These are phyloP conservation scores for Ceratobasidium sp. DNA, from an alignment of 1,284 basidiomycete species.

Conservation along the genomic window DNA sequence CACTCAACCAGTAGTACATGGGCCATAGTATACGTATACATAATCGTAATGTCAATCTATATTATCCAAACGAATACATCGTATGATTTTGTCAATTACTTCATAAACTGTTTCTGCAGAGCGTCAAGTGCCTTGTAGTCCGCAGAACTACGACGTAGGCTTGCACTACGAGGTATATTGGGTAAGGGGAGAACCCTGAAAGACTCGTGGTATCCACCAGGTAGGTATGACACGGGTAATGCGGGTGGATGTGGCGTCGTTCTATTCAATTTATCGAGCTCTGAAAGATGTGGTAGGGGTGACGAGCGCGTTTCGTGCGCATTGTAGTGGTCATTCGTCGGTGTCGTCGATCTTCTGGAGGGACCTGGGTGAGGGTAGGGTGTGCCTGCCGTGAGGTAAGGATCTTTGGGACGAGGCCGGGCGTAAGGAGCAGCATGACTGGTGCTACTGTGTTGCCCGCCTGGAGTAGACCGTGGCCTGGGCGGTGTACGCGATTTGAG, in stretches of 20 bases:
- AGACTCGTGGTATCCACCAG: background rate
- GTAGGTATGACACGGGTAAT: background rate
- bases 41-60: too few species aligned
- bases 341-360: background rate
- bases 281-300: conserved; percentile 20
- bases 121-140: conserved; percentile 34
- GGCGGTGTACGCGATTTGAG: background rate
- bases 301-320: background rate
- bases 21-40: background rate
- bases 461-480: background rate
- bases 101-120: conserved; percentile 38
- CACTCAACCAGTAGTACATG: background rate
- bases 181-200: conserved; percentile 26
- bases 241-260: background rate
- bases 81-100: background rate
- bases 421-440: background rate
- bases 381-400: background rate
- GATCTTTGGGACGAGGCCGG: background rate
- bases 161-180: background rate
- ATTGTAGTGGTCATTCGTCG: background rate
- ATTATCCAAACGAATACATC: too few species aligned
- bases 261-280: background rate
- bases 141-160: background rate
- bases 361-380: background rate
- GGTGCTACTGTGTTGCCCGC: background rate